Percentiles rank a stretch among this genome's conserved stretches.
Evolutionary conservation across 2,329 filamentous ascomycete species (phyloP).

Genomic region (Ophiognomonia clavigignenti-juglandacearum): DNA sequence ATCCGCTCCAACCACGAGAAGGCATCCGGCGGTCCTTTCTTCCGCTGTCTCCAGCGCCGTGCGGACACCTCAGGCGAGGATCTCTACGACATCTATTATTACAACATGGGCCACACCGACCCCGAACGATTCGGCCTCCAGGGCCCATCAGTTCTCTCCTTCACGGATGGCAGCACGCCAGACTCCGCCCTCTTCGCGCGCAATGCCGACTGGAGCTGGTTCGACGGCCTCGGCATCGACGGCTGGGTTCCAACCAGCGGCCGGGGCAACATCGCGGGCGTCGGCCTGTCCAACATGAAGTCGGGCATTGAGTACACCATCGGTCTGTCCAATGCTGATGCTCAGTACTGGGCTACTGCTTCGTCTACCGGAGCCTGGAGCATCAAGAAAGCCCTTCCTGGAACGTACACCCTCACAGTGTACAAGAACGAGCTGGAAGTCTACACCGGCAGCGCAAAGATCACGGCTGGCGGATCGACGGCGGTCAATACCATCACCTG

Average conservation of each 20-base stretch:
- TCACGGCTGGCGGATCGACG: constrained; percentile 24
- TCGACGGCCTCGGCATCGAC: constrained; percentile 26
- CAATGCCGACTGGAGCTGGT: constrained; percentile 30
- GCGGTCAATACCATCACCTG: constrained; percentile 26
- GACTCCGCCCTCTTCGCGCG: constrained; percentile 30
- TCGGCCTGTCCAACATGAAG: constrained; percentile 32
- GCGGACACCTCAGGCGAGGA: constrained; percentile 31
- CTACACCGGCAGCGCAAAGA: constrained; percentile 21
- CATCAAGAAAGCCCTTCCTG: constrained; percentile 26
- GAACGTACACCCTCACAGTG: constrained; percentile 28
- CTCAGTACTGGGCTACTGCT: constrained; percentile 32
- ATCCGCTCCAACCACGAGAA: constrained; percentile 36
- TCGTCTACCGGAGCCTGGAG: constrained; percentile 23
- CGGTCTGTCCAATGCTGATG: constrained; percentile 28
- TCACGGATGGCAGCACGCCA: constrained; percentile 32
- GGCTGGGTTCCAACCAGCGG: constrained; percentile 27
- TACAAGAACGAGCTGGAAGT: constrained; percentile 31
- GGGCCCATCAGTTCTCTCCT: constrained; percentile 33
- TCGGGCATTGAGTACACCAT: constrained; percentile 32
- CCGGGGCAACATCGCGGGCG: constrained; percentile 25
- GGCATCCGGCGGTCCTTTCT: constrained; percentile 34
- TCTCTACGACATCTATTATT: constrained; percentile 38
- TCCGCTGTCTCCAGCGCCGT: constrained; percentile 33
- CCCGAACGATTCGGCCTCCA: constrained; percentile 35
- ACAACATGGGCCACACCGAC: constrained; percentile 38